Conservation (phyloP, 257 asterid species). For the Solanum etuberosum region DNA sequence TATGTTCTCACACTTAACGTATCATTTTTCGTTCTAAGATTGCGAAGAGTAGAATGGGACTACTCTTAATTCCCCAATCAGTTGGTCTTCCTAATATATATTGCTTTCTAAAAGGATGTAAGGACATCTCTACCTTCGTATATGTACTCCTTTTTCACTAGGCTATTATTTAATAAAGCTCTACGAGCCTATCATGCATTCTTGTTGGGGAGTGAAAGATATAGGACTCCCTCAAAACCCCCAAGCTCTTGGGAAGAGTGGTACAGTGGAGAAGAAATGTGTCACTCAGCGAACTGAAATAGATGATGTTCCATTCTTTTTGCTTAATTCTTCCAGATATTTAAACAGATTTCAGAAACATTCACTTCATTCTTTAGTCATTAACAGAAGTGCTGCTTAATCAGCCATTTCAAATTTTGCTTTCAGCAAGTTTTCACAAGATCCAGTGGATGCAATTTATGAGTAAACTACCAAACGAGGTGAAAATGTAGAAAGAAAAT, state of each 20-base stretch:
- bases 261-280: neutral
- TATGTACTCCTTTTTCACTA: neutral
- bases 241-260: neutral
- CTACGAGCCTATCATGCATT: neutral
- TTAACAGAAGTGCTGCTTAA: neutral
- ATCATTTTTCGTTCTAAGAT: neutral
- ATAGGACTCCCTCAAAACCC: neutral
- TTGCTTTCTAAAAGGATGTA: neutral
- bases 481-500: neutral
- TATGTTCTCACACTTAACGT: neutral
- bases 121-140: neutral
- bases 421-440: neutral
- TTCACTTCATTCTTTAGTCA: neutral
- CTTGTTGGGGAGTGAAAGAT: neutral
- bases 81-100: neutral
- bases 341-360: neutral
- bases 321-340: neutral
- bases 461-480: neutral
- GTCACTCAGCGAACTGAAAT: neutral
- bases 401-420: neutral
- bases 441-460: neutral
- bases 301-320: neutral
- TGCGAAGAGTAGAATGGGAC: neutral
- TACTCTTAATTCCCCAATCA: neutral
- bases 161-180: neutral